Evolutionary conservation across 208 protist genomes (phyloP).

Genomic region (Spongospora subterranea): DNA sequence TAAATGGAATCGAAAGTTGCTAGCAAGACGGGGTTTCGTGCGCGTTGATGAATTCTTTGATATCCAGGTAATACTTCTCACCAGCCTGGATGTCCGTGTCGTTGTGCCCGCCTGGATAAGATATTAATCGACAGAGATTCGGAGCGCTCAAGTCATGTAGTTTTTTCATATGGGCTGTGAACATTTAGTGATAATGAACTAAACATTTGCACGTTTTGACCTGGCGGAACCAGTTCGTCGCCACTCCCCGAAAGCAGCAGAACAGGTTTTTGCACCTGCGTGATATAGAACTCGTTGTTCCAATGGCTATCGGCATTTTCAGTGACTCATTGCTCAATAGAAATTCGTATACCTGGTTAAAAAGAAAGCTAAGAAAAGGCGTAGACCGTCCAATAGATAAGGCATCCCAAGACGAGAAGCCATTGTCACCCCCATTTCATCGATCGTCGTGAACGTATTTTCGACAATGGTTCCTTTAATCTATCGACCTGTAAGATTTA

Average conservation of each 20-base stretch:
- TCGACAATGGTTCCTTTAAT: background rate
- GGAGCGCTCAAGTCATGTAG: background rate
- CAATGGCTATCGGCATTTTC: background rate
- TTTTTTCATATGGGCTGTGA: background rate
- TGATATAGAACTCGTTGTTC: background rate
- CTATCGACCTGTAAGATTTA: background rate
- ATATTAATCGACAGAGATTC: background rate
- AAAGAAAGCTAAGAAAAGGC: background rate
- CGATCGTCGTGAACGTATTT: constrained; percentile 57
- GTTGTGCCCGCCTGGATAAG: background rate
- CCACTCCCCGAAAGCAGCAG: background rate
- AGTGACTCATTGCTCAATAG: background rate
- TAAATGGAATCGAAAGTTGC: too few species aligned
- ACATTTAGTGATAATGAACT: background rate
- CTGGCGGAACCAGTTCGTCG: background rate
- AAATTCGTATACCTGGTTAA: background rate
- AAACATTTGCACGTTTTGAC: background rate
- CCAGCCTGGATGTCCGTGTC: background rate
- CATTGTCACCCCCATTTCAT: constrained; percentile 15
- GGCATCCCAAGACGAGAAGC: background rate
- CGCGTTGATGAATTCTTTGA: background rate
- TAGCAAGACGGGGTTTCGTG: background rate
- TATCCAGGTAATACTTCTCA: background rate
- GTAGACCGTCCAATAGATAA: background rate
- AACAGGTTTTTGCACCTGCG: background rate